Conservation (phyloP, 805 yeast genomes). For the Isabelozyma heimii region DNA sequence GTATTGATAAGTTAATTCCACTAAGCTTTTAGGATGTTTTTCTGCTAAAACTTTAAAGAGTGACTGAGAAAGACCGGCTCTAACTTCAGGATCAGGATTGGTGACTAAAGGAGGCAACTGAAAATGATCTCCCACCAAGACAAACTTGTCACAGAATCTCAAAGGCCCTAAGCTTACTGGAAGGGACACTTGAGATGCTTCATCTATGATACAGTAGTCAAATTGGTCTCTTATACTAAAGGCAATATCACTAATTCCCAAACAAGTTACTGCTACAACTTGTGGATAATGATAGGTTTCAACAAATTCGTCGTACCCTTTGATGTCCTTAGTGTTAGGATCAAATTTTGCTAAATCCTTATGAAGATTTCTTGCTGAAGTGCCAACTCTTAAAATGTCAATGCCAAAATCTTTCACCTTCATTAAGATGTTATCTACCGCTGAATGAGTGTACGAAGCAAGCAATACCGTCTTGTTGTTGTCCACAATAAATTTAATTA, state of each 20-base stretch:
- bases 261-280: conserved; percentile 86
- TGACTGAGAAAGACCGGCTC: conserved; percentile 65
- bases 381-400: conserved; percentile 65
- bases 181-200: conserved; percentile 92
- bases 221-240: conserved; percentile 56
- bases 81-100: conserved; percentile 57
- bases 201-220: conserved; percentile 94
- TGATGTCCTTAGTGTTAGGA: conserved; percentile 36
- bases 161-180: conserved; percentile 91
- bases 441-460: conserved; percentile 90
- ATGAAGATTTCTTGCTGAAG: conserved; percentile 52
- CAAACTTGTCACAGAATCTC: conserved; percentile 69
- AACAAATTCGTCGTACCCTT: conserved; percentile 43
- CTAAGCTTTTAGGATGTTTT: conserved; percentile 69
- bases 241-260: conserved; percentile 66
- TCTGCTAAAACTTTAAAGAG: conserved; percentile 75
- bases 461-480: conserved; percentile 68
- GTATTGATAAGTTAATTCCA: conserved; percentile 77
- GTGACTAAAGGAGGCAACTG: conserved; percentile 89
- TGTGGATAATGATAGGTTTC: conserved; percentile 52
- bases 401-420: conserved; percentile 49
- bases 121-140: conserved; percentile 94
- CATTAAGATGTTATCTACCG: conserved; percentile 87
- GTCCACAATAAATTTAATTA: conserved; percentile 59
- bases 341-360: conserved; percentile 54